Evolutionary conservation across 73 alveolate genomes (phyloP).

Genomic region (Tetrahymena malaccensis): DNA sequence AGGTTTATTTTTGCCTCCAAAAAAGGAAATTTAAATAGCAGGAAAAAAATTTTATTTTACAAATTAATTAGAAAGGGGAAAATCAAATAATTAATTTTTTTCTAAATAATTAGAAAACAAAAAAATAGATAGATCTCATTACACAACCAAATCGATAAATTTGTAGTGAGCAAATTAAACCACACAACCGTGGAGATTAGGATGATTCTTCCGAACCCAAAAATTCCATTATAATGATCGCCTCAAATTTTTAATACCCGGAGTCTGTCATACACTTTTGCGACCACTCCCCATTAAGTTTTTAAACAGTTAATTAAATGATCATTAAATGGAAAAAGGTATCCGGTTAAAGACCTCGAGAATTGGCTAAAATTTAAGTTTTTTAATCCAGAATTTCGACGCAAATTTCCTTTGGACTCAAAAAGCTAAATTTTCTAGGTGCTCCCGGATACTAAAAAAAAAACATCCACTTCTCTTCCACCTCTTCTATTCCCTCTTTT

Average conservation of each 20-base stretch:
- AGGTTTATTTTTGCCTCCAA: not conserved
- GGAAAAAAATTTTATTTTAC: not conserved
- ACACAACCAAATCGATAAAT: not conserved
- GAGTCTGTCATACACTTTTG: not conserved
- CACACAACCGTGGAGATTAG: not conserved
- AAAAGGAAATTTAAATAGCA: not conserved
- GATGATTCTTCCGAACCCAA: not conserved
- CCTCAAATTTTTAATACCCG: not conserved
- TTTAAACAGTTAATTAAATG: not conserved
- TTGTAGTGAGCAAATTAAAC: not conserved
- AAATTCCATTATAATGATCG: not conserved
- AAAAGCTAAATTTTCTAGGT: not conserved
- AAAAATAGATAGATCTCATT: not conserved
- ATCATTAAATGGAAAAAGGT: not conserved
- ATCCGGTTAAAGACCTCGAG: not conserved
- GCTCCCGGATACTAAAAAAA: not conserved
- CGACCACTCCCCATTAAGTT: not conserved
- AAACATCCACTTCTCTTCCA: not conserved
- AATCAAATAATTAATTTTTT: not conserved
- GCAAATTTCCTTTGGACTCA: not conserved
- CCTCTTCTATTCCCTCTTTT: not conserved
- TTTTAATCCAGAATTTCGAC: not conserved
- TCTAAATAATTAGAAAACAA: not conserved
- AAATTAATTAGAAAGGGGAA: not conserved
- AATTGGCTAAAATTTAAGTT: not conserved